Evolutionary conservation across 352 stramenopile species (phyloP).

Genomic region (Globisporangium alternatum): DNA sequence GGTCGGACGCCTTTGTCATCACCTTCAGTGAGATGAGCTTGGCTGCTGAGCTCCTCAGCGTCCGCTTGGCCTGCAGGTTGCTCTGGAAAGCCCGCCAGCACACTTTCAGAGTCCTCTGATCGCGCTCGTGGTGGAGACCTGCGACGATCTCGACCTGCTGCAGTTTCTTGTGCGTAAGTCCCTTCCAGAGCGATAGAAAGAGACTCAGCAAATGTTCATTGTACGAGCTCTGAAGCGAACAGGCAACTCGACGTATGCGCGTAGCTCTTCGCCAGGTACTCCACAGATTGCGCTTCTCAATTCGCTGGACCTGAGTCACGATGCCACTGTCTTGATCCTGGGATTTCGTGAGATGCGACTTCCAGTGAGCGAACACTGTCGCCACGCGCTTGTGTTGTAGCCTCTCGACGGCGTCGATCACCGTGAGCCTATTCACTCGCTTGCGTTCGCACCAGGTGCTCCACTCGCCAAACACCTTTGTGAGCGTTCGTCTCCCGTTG

Average conservation of each 20-base stretch:
- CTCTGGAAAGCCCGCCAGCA: slow-evolving; percentile 9
- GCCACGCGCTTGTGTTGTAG: background rate
- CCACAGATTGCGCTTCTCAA: slow-evolving; percentile 4
- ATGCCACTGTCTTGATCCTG: background rate
- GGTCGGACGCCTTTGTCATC: too few species aligned
- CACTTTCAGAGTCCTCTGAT: background rate
- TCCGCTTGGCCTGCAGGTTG: background rate
- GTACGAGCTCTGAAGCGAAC: background rate
- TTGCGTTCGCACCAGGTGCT: background rate
- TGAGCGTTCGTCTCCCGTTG: background rate
- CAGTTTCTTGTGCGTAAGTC: background rate
- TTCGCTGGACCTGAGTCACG: background rate
- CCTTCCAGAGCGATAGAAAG: background rate
- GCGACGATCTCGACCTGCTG: background rate
- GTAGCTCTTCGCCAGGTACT: slow-evolving; percentile 1
- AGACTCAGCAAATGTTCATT: background rate
- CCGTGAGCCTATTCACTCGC: background rate
- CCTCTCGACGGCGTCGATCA: background rate
- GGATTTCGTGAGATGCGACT: background rate
- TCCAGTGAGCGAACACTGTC: slow-evolving; percentile 6
- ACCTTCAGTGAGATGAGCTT: background rate
- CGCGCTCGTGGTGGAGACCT: background rate
- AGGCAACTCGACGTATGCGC: background rate
- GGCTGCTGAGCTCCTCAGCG: background rate
- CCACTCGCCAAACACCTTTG: slow-evolving; percentile 1